Percentiles rank a stretch among this genome's conserved stretches.
These are phyloP conservation scores for Nematocida major DNA, from an alignment of 371 early-diverging fungal genomes.

Conservation along the genomic window DNA sequence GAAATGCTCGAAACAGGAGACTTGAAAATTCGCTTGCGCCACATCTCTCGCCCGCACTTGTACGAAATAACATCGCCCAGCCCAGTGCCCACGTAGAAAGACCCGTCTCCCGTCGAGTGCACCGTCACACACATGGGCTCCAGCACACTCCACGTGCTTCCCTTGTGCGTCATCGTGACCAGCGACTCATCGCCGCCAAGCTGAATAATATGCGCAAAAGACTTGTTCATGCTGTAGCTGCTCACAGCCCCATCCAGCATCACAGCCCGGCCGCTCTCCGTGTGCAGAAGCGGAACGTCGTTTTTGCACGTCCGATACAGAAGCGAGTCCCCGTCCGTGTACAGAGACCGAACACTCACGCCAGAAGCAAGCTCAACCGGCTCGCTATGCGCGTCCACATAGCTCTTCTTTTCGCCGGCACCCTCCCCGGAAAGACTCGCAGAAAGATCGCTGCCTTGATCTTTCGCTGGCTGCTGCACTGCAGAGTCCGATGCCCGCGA, in stretches of 20 bases:
- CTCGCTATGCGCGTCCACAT: no score
- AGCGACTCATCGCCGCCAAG: slow-evolving; percentile 5
- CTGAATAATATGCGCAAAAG: slow-evolving; percentile 8
- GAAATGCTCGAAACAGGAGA: slow-evolving; percentile 10
- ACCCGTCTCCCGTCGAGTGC: not conserved
- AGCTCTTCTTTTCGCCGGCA: no score
- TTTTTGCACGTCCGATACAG: not conserved
- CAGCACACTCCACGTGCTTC: not conserved
- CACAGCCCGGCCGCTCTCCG: not conserved
- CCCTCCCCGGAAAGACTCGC: no score
- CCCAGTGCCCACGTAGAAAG: slow-evolving; percentile 23
- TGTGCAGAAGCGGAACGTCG: not conserved
- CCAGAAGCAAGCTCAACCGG: not conserved
- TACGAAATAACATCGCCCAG: slow-evolving; percentile 20
- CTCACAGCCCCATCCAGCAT: not conserved
- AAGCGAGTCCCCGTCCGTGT: not conserved
- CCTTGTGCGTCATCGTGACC: not conserved
- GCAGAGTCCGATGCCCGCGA: no score
- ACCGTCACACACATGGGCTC: slow-evolving; percentile 24
- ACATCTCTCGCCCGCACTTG: slow-evolving; percentile 10
- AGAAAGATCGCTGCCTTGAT: no score
- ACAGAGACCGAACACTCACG: not conserved
- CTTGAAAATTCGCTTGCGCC: slow-evolving; percentile 26
- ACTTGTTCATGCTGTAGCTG: not conserved
- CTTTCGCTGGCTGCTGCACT: no score